Base-by-base conservation (phyloP, 176 grass and related monocot genomes). In the Calamus simplicifolius region DNA sequence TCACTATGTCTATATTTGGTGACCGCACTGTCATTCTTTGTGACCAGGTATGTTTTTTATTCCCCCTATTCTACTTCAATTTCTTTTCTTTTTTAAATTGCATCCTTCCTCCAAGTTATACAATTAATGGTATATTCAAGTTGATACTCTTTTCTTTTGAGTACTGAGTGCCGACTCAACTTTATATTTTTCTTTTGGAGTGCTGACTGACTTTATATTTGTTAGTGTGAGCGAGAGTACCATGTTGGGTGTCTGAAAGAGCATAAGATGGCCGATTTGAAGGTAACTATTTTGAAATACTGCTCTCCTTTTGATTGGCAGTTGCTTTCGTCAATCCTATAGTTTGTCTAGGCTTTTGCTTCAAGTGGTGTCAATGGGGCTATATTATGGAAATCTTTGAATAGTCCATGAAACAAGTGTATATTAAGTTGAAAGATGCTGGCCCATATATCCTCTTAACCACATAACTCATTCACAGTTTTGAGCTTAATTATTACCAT, bases 231-330 rank as follows among this genome's bases (percentile, higher is more conserved):
- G 29, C 68, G 66, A 21, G 73, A 75, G 55, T 75, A 75, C 25
- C 73, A 75, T 66, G 23, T 68, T 48, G 73, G 73, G 3, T 75
- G 73, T 50, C 62, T 75, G 15, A 59, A 64, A 31, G 30, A 67
- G 15, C 52, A 75, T 64, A 75, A 68, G 16, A 88, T 92, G 87
- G 87, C 84, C 68, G 93, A 97, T 65, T 71, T 97, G 50, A 88
- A 68, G 93, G 93, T 97, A 72, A 82, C 10, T 12, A 29, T 5
- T 13, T 17, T 27, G 25, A 50, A 16, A 18, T 13, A 5, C 8
- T 65, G 21, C 12, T 43, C 8, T 13, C 35, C 10, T 43, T 43
- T 43, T 43, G 12, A 43, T 43, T 12, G 35, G 35, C 35, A 43
- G 35, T 66, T 54, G 18, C 21, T 57, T 23, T 48, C 61, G 13